phyloP scores from a whole-genome alignment of 805 yeast genomes.

The Geotrichum ghanense region DNA sequence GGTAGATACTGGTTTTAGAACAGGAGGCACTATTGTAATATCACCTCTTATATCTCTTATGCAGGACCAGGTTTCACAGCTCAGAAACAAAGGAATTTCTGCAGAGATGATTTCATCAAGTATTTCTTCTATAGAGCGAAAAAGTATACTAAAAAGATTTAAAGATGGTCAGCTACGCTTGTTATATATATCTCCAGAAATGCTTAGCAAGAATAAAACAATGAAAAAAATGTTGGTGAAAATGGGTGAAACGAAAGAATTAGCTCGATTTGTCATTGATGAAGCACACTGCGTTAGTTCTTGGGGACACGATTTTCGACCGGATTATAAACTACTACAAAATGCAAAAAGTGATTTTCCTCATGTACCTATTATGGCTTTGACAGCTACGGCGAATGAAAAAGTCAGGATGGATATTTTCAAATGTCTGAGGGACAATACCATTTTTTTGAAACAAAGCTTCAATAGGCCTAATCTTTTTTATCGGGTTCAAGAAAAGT shows the following conservation, averaged over 20 bases:
- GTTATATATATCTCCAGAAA: slow-evolving; percentile 88
- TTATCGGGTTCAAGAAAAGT: slow-evolving; percentile 67
- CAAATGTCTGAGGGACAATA: slow-evolving; percentile 54
- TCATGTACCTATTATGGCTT: slow-evolving; percentile 81
- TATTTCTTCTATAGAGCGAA: slow-evolving; percentile 51
- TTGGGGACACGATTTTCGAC: slow-evolving; percentile 98
- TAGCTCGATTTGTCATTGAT: slow-evolving; percentile 87
- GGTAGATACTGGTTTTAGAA: slow-evolving; percentile 58
- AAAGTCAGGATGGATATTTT: slow-evolving; percentile 79
- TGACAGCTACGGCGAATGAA: slow-evolving; percentile 94
- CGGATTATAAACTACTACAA: slow-evolving; percentile 79
- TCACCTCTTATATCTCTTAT: slow-evolving; percentile 91
- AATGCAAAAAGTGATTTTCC: slow-evolving; percentile 66
- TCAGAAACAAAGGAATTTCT: slow-evolving; percentile 50
- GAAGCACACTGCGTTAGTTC: slow-evolving; percentile 98
- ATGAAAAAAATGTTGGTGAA: slow-evolving; percentile 51
- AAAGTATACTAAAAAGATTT: slow-evolving; percentile 49
- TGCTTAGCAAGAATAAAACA: slow-evolving; percentile 66
- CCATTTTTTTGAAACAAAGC: slow-evolving; percentile 65
- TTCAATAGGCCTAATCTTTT: slow-evolving; percentile 80
- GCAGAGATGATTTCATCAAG: slow-evolving; percentile 88
- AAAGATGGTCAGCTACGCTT: slow-evolving; percentile 58
- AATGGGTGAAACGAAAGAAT: slow-evolving; percentile 40
- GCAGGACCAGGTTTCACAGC: slow-evolving; percentile 93
- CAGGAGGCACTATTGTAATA: slow-evolving; percentile 81